These are phyloP conservation scores for Debaryomyces psychrophilus DNA, from an alignment of 1,139 yeast species.

Conservation along the genomic window DNA sequence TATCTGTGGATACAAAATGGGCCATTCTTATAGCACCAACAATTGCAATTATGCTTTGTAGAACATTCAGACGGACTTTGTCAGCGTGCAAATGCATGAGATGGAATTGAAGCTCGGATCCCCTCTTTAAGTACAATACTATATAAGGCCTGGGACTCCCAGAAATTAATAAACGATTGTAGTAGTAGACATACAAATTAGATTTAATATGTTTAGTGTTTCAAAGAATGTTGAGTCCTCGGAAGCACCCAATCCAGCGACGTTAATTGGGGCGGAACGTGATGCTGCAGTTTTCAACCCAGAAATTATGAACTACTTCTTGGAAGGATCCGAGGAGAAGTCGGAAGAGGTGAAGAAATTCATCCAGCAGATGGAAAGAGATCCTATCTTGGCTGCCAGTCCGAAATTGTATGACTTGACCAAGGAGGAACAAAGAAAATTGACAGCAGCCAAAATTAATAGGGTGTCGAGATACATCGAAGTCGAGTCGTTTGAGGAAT, in stretches of 20 bases:
- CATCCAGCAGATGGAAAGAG: conserved; percentile 53
- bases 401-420: conserved; percentile 43
- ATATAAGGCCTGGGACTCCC: background rate
- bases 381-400: conserved; percentile 46
- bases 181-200: no score
- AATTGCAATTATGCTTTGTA: no score
- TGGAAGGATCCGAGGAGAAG: conserved; percentile 46
- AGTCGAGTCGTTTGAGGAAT: conserved; percentile 37
- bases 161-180: background rate
- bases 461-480: conserved; percentile 50
- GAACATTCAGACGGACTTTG: no score
- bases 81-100: background rate
- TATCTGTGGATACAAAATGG: no score
- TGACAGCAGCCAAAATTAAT: conserved; percentile 48
- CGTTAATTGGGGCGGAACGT: conserved; percentile 39
- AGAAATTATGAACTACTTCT: conserved; percentile 47
- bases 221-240: conserved; percentile 12
- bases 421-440: conserved; percentile 45
- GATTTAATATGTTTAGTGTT: conserved; percentile 11
- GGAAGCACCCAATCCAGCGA: conserved; percentile 42
- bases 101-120: background rate
- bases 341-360: conserved; percentile 37
- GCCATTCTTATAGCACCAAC: background rate
- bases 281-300: conserved; percentile 40
- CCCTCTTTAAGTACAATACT: background rate